A percentile compares a stretch with the other conserved stretches of the same genome.
These are phyloP conservation scores for Mycena albidolilacea DNA, from an alignment of 768 basidiomycete genomes.

Conservation along the genomic window DNA sequence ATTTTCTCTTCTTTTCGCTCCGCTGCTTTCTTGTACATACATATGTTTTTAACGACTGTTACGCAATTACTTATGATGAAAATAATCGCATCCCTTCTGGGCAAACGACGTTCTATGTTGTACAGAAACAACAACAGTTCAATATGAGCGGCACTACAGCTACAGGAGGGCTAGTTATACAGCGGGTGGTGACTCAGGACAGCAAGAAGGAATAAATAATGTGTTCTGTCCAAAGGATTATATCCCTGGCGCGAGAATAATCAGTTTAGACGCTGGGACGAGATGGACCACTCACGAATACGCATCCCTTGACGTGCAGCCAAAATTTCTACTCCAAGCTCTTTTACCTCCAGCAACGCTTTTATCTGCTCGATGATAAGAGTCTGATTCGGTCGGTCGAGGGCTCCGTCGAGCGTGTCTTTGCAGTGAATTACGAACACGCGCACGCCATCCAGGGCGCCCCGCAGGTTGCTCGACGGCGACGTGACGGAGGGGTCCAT, in stretches of 20 bases:
- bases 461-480: constrained; percentile 60
- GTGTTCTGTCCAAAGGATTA: constrained; percentile 10
- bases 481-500: constrained; percentile 55
- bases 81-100: constrained; percentile 10
- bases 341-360: constrained; percentile 69
- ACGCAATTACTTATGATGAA: constrained; percentile 33
- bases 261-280: constrained; percentile 5
- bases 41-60: constrained; percentile 39
- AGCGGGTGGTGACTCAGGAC: constrained; percentile 34
- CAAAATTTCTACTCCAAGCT: constrained; percentile 80
- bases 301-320: constrained; percentile 86
- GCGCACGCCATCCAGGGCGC: constrained; percentile 69
- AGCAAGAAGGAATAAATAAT: constrained; percentile 33
- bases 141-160: constrained; percentile 50
- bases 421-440: constrained; percentile 94
- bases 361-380: constrained; percentile 84
- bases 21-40: constrained; percentile 42
- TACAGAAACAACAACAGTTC: constrained; percentile 22
- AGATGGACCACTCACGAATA: constrained; percentile 69
- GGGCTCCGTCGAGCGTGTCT: constrained; percentile 69
- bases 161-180: constrained; percentile 58
- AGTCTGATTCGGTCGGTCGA: constrained; percentile 68
- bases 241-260: constrained; percentile 23
- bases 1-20: constrained; percentile 29
- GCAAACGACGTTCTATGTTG: background rate